Percentiles rank a stretch among this genome's conserved stretches.
Evolutionary conservation across 805 yeast species (phyloP).

Genomic region (Candida hispaniensis): DNA sequence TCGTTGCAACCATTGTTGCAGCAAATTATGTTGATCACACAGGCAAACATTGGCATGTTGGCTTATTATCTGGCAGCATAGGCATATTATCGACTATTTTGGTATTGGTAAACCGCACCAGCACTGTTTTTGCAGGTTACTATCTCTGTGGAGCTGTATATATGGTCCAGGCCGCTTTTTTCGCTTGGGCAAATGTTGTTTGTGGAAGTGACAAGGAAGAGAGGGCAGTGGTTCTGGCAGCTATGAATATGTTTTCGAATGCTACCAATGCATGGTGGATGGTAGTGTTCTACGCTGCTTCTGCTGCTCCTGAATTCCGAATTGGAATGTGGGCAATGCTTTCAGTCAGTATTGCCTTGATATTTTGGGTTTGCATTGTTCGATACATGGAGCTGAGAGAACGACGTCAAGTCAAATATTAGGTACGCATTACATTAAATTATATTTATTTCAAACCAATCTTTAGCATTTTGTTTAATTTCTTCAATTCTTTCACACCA

Average conservation of each 20-base stretch:
- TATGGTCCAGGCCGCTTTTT: constrained; percentile 33
- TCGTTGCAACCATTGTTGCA: constrained; percentile 33
- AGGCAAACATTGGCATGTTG: constrained; percentile 30
- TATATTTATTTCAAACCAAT: no score
- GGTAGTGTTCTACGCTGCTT: constrained; percentile 36
- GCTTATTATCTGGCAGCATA: constrained; percentile 34
- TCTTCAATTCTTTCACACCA: no score
- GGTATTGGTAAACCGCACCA: constrained; percentile 32
- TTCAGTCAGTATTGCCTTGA: constrained; percentile 8
- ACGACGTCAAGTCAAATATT: no score
- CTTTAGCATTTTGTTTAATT: no score
- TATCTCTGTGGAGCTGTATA: constrained; percentile 26
- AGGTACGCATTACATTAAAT: no score
- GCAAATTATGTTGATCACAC: constrained; percentile 32
- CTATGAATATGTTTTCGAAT: constrained; percentile 33
- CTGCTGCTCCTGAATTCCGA: constrained; percentile 33
- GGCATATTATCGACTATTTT: constrained; percentile 28
- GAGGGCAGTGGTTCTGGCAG: constrained; percentile 30
- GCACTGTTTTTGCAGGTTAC: constrained; percentile 30
- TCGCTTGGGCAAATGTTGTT: constrained; percentile 35
- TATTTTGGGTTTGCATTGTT: constrained; percentile 2
- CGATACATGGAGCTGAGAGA: constrained; percentile 8
- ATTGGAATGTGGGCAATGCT: constrained; percentile 24
- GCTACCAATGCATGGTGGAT: constrained; percentile 40
- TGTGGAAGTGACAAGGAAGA: constrained; percentile 29